Base-by-base conservation (phyloP, 768 basidiomycete genomes). In the Candolleomyces efflorescens region DNA sequence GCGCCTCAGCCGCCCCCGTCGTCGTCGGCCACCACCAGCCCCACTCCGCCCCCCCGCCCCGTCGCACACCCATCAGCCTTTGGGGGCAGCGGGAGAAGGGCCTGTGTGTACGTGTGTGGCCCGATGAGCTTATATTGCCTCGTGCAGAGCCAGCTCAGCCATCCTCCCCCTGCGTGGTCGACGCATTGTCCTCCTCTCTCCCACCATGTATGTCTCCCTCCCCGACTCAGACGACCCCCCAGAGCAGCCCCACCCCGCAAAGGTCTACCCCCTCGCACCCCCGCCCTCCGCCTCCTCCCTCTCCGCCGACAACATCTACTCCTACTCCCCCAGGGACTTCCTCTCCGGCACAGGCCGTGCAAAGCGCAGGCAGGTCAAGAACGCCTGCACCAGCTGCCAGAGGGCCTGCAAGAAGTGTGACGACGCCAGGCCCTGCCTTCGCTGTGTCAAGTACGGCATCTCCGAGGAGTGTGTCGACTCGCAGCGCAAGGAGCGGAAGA, bases 381-480 rank as follows among this genome's bases (percentile, higher is more conserved):
- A 92, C 62, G 91, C 91, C 53, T 93, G 92, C 72, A 92, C 90
- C 32, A 90, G 90, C 62, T 93, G 92, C 67, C 92, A 92, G 71
- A 92, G 90, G 69, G 89, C 91, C 2, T 93, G 90, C 80, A 93
- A 93, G 78, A 92, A 92, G 70, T 93, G 90, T 68, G 92, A 93
- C 73, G 90, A 92, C 65, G 92, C 89, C 64, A 82, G 94, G 62
- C 94, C 94, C 60, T 97, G 94, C 71, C 87, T 91, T 57, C 87
- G 94, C 60, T 97, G 94, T 65, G 87, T 93, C 67, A 93, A 90
- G 75, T 95, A 95, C 64, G 92, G 91, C 65, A 81, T 90, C 62
- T 81, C 85, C 49, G 90, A 93, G 67, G 88, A 89, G 67, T 97
- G 94, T 68, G 77, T 92, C 62, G 90, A 94, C 75, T 94, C 93